Conservation (phyloP, 495 filamentous ascomycete genomes). For the Hypoxylon rickii region DNA sequence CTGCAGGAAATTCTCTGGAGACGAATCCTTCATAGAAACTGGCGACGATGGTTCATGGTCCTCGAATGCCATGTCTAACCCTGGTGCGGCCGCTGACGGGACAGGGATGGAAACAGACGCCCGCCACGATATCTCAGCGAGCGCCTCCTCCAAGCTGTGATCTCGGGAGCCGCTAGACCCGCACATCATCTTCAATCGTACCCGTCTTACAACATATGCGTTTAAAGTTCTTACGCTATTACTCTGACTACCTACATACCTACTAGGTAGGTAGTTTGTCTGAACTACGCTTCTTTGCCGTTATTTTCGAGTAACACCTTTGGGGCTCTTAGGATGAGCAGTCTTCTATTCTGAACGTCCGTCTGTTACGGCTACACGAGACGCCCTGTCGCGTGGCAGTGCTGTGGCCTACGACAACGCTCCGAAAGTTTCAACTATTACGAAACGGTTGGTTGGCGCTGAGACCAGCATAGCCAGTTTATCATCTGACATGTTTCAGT, state of each 20-base stretch:
- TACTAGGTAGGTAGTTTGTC: too few relatives aligned
- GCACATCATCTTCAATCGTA: too few relatives aligned
- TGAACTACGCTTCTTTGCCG: too few relatives aligned
- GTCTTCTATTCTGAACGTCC: background rate
- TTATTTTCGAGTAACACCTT: too few relatives aligned
- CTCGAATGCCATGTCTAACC: conserved; percentile 10
- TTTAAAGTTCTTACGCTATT: too few relatives aligned
- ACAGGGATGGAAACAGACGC: background rate
- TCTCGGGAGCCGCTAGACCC: too few relatives aligned
- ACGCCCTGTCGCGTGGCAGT: conserved; percentile 1
- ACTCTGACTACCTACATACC: too few relatives aligned
- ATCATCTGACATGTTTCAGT: conserved; percentile 19
- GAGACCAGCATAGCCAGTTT: conserved; percentile 5
- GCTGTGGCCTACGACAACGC: conserved; percentile 20
- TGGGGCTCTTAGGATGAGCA: background rate
- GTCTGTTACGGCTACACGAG: background rate
- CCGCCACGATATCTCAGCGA: conserved; percentile 8
- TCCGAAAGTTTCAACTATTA: background rate
- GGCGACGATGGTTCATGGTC: conserved; percentile 18
- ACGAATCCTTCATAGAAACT: conserved; percentile 66
- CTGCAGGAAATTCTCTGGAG: conserved; percentile 72
- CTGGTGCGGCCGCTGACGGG: conserved; percentile 3
- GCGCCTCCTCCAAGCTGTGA: conserved; percentile 30
- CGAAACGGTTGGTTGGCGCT: background rate
- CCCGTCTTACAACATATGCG: background rate